Base-by-base conservation (phyloP, 2,329 filamentous ascomycete species). In the Colletotrichum lini region DNA sequence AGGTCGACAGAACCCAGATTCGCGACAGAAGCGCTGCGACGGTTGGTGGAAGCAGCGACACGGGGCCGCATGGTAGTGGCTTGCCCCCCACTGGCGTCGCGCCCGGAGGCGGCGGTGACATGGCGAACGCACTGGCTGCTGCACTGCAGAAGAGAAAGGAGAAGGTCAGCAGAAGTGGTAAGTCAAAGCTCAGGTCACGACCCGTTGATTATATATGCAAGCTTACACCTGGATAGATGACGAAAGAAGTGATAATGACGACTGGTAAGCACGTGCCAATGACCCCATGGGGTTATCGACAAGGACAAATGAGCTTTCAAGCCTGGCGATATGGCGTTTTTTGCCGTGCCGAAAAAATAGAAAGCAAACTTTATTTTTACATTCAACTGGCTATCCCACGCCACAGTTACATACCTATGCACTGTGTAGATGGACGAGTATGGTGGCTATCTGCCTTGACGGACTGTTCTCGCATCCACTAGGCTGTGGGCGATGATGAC, bases 131-230 rank as follows among this genome's bases (percentile, higher is more conserved):
- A 58, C 84, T 98, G 76, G 94, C 94, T 71, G 92, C 90, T 72
- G 93, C 92, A 68, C 82, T 95, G 76, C 90, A 92, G 78, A 93
- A 94, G 84, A 89, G 96, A 81, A 98, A 98, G 86, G 91, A 94
- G 82, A 98, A 97, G 87, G 96, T 98, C 80, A 94, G 94, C 83
- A 92, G 94, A 80, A 97, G 94, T 87, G 96, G 96, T 98, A 90
- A 90, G 94, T 92, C 63, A 35, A 38, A 2, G 21, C 2, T 26
- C 21, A 15, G 1, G 3, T 21, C 63, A 13, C 62, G 35, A 10
- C 8, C 35, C 8, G 21, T 47, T 60, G 68, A 73, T 73, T 54
- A 70, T 61, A 57, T 30, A 7, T 21, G 23, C 9, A 9, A 2
- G 13, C 62, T 71, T 53, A 71, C n/a, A 15, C 26, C 4, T 72